Base-by-base conservation (phyloP, 177 flowering plant genomes). In the Tripterygium wilfordii region DNA sequence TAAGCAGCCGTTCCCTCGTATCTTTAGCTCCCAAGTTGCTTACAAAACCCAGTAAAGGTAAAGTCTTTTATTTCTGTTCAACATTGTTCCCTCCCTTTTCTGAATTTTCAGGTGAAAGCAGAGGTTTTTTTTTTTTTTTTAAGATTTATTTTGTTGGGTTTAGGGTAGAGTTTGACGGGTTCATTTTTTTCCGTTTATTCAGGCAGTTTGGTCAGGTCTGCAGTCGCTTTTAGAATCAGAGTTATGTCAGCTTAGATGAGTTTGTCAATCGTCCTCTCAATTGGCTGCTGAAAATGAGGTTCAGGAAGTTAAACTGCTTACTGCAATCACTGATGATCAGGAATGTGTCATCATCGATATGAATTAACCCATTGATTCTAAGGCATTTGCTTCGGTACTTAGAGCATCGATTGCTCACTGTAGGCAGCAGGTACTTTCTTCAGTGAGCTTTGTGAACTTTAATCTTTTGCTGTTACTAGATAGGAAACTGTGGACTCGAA, bases 331-430 rank as follows among this genome's bases (percentile, higher is more conserved):
- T 36, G 82, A 77, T 52, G 71, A 53, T 0, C 58, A 64, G 47
- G 83, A 66, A 18, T 80, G 83, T 18, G 77, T 78, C 15, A 58
- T 65, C 5, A 66, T 75, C 22, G 67, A 69, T 45, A 39, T 78
- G 49, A 62, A 37, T 16, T 63, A 67, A 24, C 60, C 62, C 14
- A 53, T 78, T 66, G 76, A 78, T 8, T 28, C 74, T 25, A 23
- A 7, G 5, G 38, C 33, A 33, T 78, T 74, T 43, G 35, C 37
- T 20, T 60, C 67, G 10, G 16, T 55, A 10, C 78, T 78, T 24
- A 58, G 45, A 51, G 58, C 74, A 26, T 78, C 80, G 1, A 38
- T 78, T 36, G 21, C 63, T 1, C 58, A 60, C 2, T 78, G 83
- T 80, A 61, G 49, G 10, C 57, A 35, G 20, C 59, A 62, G 76